Base-by-base conservation (phyloP, 768 basidiomycete species). In the Cantharellus cinnabarinus region DNA sequence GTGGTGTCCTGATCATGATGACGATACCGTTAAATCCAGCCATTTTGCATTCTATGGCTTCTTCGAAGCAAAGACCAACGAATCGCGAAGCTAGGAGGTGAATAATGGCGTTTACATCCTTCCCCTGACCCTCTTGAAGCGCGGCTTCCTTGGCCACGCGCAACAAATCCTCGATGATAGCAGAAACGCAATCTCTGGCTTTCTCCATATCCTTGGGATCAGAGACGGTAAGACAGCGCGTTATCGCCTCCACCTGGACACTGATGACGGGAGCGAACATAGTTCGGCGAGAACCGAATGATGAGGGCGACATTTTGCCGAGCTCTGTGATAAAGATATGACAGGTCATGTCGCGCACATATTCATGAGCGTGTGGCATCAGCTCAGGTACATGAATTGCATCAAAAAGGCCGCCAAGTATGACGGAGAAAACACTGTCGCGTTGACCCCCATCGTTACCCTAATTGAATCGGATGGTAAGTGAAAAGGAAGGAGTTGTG, bases 1-100 rank as follows among this genome's bases (percentile, higher is more conserved):
- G 78, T 1, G 83, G 77, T 15, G 83, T 80, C 57, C 73, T 71
- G 0, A 83, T 79, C 71, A 99, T 78, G 57, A 93, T 80, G 61
- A 77, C 79, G 67, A 98, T 84, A 2, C 90, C 94, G 53, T 72
- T 75, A 64, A 87, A 90, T 7, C 90, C 95, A 4, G 93, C 94
- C 65, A 81, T 82, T 70, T 97, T 95, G 58, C 80, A 76, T 2
- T 76, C 76, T 93, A 93, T 95, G 0, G 86, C 77, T 65, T 91
- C 90, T 60, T 95, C 93, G 59, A 91, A 77, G 66, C 93, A 95
- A 35, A 95, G 74, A 2, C 85, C 80, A 50, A 79, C 81, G 71
- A 97, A 87, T 14, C 88, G 81, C 62, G 79, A 79, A 3, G 86
- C 82, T 50, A 98, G 75, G 63, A 89, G 83, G 66, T 89, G 84